Evolutionary conservation across 2,329 filamentous ascomycete species (phyloP).

Genomic region (Tolypocladium cylindrosporum): DNA sequence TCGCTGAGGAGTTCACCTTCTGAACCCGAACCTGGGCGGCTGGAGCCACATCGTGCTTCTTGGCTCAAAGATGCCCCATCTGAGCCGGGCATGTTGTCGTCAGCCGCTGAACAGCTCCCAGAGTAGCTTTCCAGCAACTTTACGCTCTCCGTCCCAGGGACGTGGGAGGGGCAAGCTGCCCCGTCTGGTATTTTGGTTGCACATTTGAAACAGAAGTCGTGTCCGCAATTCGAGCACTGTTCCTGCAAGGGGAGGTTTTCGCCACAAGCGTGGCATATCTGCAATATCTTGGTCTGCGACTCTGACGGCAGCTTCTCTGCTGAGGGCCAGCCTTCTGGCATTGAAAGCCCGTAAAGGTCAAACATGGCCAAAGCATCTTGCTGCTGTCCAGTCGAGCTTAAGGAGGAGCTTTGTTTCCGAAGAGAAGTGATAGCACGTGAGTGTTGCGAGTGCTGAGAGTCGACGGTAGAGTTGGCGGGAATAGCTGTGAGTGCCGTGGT

Average conservation of each 20-base stretch:
- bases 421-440: background rate
- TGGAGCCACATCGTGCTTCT: background rate
- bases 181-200: conserved; percentile 20
- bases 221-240: conserved; percentile 38
- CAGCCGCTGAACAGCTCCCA: background rate
- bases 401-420: conserved; percentile 7
- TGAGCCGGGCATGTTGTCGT: background rate
- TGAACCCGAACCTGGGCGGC: background rate
- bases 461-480: background rate
- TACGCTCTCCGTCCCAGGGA: background rate
- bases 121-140: background rate
- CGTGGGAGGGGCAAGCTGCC: background rate
- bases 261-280: conserved; percentile 41
- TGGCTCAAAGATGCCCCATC: background rate
- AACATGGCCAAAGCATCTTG: conserved; percentile 37
- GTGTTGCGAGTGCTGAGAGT: background rate
- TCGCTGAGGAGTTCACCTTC: background rate
- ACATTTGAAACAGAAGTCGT: conserved; percentile 39
- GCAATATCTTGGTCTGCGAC: conserved; percentile 15
- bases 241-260: conserved; percentile 25
- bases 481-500: background rate
- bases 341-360: conserved; percentile 33
- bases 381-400: conserved; percentile 23
- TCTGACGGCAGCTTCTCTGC: conserved; percentile 19
- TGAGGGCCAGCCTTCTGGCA: conserved; percentile 35